A percentile compares a stretch with the other conserved stretches of the same genome.
These are phyloP conservation scores for Komagataella pseudopastoris DNA, from an alignment of 805 yeast species.

Conservation along the genomic window DNA sequence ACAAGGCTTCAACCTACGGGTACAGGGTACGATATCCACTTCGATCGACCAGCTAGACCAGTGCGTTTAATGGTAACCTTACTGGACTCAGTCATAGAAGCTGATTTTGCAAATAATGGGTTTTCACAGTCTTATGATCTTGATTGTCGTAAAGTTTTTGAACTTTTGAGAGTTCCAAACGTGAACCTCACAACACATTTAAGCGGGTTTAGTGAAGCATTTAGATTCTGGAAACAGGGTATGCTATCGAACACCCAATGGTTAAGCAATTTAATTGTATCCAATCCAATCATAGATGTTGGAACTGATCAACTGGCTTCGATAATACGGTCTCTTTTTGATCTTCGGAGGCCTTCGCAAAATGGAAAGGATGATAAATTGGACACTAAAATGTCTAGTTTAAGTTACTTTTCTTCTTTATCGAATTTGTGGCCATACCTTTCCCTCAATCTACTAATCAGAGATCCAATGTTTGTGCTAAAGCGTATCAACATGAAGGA, in stretches of 20 bases:
- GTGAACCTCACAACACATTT: conserved; percentile 23
- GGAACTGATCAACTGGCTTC: conserved; percentile 5
- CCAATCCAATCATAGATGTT: conserved; percentile 7
- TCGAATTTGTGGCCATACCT: conserved; percentile 9
- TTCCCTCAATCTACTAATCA: conserved; percentile 11
- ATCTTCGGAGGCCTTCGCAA: not conserved
- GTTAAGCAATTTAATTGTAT: conserved; percentile 1
- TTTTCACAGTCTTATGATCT: not conserved
- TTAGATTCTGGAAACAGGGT: conserved; percentile 6
- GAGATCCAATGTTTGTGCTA: conserved; percentile 14
- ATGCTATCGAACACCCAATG: not conserved
- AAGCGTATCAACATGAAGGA: conserved; percentile 5
- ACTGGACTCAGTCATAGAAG: not conserved
- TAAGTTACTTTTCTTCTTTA: not conserved
- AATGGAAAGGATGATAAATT: not conserved
- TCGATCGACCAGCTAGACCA: conserved; percentile 27
- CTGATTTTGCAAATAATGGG: not conserved
- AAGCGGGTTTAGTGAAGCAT: conserved; percentile 21
- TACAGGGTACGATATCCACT: conserved; percentile 33
- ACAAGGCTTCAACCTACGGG: conserved; percentile 9
- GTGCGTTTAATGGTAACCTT: conserved; percentile 12
- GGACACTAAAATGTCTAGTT: not conserved
- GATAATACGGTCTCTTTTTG: conserved; percentile 2
- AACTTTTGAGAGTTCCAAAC: conserved; percentile 19
- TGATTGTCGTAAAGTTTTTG: conserved; percentile 10